These are phyloP conservation scores for Helianthus annuus DNA, from an alignment of 129 eudicot genomes.

Conservation along the genomic window DNA sequence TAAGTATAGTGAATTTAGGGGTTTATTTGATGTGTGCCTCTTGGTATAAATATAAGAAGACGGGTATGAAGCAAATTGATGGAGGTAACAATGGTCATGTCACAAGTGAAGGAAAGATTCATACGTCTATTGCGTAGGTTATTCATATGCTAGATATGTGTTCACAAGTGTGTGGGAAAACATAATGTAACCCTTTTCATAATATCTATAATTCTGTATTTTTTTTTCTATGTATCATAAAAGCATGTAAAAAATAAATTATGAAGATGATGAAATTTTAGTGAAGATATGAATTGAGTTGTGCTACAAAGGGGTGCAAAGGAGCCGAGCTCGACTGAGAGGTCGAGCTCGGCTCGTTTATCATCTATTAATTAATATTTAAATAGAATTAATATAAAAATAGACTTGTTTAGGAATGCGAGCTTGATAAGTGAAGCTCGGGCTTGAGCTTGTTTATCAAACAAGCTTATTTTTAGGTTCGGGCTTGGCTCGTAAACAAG, in stretches of 20 bases:
- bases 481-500: too few relatives aligned
- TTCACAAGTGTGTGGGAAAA: constrained; percentile 12
- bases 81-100: constrained; percentile 17
- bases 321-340: too few relatives aligned
- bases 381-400: too few relatives aligned
- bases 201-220: constrained; percentile 17
- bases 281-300: constrained; percentile 3
- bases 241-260: not conserved
- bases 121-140: constrained; percentile 29
- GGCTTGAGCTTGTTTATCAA: too few relatives aligned
- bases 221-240: not conserved
- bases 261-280: not conserved
- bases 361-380: too few relatives aligned
- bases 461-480: too few relatives aligned
- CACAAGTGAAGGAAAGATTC: constrained; percentile 29
- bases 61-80: constrained; percentile 42
- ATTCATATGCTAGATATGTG: constrained; percentile 20
- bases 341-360: too few relatives aligned
- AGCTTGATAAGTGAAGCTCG: too few relatives aligned
- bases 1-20: constrained; percentile 68
- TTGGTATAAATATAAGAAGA: constrained; percentile 71
- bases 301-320: too few relatives aligned
- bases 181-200: constrained; percentile 15
- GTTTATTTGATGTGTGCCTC: constrained; percentile 63
- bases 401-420: too few relatives aligned